Evolutionary conservation across 306 rosid species (phyloP).

Genomic region (Quercus aquifolioides): DNA sequence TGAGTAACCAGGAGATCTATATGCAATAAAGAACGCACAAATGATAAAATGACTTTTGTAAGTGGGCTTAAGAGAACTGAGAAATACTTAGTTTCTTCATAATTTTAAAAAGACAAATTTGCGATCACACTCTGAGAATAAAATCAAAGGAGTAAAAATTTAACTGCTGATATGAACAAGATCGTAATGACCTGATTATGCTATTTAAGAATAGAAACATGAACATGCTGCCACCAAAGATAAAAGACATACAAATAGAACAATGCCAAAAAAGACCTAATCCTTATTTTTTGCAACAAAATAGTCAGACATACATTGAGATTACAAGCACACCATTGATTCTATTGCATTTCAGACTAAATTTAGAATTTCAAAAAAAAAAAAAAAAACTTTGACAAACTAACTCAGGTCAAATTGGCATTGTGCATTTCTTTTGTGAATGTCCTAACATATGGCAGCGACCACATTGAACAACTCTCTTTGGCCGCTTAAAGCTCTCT

Average conservation of each 20-base stretch:
- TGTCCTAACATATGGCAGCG: conserved; percentile 99
- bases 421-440: conserved; percentile 94
- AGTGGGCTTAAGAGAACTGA: background rate
- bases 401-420: conserved; percentile 60
- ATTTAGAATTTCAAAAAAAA: background rate
- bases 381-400: conserved; percentile 31
- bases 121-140: no score
- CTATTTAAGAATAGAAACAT: background rate
- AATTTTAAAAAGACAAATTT: background rate
- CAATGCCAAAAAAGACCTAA: conserved; percentile 26
- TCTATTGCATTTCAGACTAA: conserved; percentile 34
- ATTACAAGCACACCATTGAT: conserved; percentile 52
- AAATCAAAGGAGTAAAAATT: no score
- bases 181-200: background rate
- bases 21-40: background rate
- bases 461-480: conserved; percentile 94
- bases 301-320: conserved; percentile 44
- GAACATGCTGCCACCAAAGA: conserved; percentile 15
- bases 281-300: conserved; percentile 40
- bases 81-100: background rate
- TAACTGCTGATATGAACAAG: background rate
- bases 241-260: conserved; percentile 11
- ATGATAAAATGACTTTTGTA: background rate
- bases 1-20: background rate
- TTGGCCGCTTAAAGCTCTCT: conserved; percentile 94